Base-by-base conservation (phyloP, 805 yeast genomes). In the Pichia nanzhaoensis region DNA sequence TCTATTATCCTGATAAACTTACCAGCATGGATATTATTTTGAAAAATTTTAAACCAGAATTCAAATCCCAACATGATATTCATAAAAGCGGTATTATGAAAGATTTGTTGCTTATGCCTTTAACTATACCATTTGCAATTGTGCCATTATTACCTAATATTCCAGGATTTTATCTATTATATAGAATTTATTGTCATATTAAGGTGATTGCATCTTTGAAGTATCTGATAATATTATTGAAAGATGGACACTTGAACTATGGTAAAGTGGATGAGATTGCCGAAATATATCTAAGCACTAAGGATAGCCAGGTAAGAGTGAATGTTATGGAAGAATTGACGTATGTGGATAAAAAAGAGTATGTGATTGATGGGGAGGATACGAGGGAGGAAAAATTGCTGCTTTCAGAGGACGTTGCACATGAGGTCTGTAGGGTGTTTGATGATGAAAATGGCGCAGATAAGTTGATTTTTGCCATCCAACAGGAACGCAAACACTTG, bases 121-220 rank as follows among this genome's bases (percentile, higher is more conserved):
- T 90, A 37, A 79, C 95, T 0, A 54, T 87, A 3, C 98, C 98
- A 2, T 61, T 90, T 36, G 89, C 87, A 0, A 54, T 88, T 36
- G 58, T 91, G 0, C 98, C 98, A 0, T 70, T 90, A n/a, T 61
- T 89, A 3, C 98, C 98, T 18, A 90, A 90, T 55, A 76, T 90
- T 18, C 98, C 98, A 0, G 96, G 96, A 0, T 84, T 91, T 57
- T 91, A 88, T 56, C 64, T 90, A 36, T 71, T 84, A 3, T 90
- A 84, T 59, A 71, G 98, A 49, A 71, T 84, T 17, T 90, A 88
- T 66, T 87, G 96, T 59, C 87, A 91, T 60, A 72, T 81, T 58
- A 84, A 83, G 55, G 96, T 96, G 0, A 68, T 74, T 49, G 60
- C 76, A 35, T 96, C 96, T 0, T 84, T 86, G 5, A 68, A 71